Evolutionary conservation across 2,329 filamentous ascomycete species (phyloP), one percentile per base, ranked within the genome.

Genomic region (Graphiopsis chlorocephala): DNA sequence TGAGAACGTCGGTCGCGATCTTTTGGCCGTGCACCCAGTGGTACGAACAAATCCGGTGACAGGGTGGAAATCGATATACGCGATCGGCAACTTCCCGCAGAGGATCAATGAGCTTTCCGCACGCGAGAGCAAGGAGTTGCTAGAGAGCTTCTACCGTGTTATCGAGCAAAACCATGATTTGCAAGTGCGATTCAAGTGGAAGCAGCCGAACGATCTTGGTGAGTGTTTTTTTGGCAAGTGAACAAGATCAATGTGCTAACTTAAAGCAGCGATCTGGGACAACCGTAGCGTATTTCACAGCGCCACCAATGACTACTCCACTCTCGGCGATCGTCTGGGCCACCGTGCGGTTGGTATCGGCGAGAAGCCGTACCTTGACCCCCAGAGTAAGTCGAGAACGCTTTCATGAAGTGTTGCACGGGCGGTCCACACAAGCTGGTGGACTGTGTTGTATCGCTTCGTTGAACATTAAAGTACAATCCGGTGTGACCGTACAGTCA

Each of bases 11-110:
- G 64, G 61, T 6, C 25, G 25, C 5, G 31, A 50, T 0, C 73
- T 88, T 15, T 76, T 74, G 20, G 81, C 85, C 0, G 75, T 80
- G 0, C 85, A 88, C 68, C 85, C 85, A 0, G 80, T 87, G 0
- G 78, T 88, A 4, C 80, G 86, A 17, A 88, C 86, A 1, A 88
- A 89, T 68, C 86, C 86, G 0, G 85, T 88, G 0, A 88, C 86
- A 0, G 86, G 86, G 0, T 88, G 86, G 86, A 87, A 87, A 76
- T 82, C 79, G 64, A 76, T 87, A 14, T 86, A 78, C 65, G 78
- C 76, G 2, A 73, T 83, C 8, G 82, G 82, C 0, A 64, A 65
- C 7, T 71, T 70, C 61, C 67, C 69, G 1, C 68, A 70, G 64
- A 61, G 59, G 31, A 80, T 84, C 72, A 83, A 84, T 60, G 81